Percentiles rank a stretch among this genome's conserved stretches.
phyloP scores from a whole-genome alignment of 108 stramenopile genomes.

The Nannochloropsis salina region DNA sequence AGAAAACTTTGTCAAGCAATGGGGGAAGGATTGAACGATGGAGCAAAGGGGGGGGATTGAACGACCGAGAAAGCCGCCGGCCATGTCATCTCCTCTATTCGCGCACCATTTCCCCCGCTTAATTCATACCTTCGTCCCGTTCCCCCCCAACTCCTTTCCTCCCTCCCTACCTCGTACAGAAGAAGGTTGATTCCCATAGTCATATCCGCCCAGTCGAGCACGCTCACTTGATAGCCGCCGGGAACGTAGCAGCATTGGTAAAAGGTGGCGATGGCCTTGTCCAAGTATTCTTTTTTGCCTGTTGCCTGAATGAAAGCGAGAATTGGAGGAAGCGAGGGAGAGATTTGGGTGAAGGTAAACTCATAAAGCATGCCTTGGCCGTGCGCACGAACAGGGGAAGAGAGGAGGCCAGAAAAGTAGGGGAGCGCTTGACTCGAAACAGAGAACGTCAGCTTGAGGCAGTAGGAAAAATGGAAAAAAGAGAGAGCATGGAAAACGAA shows the following conservation, averaged over 20 bases:
- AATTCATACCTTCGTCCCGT: not conserved
- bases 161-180: not conserved
- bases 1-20: too few species aligned
- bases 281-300: not conserved
- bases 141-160: not conserved
- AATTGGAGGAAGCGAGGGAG: not conserved
- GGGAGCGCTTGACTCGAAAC: not conserved
- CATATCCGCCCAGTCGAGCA: not conserved
- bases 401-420: not conserved
- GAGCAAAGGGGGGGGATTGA: too few species aligned
- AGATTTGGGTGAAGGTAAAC: not conserved
- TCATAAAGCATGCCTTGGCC: not conserved
- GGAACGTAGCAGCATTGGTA: not conserved
- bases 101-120: too few species aligned
- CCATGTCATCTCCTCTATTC: too few species aligned
- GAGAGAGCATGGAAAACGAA: not conserved
- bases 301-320: slow-evolving; percentile 8
- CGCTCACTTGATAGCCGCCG: not conserved
- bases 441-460: not conserved
- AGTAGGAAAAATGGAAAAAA: not conserved
- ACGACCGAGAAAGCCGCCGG: too few species aligned
- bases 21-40: too few species aligned
- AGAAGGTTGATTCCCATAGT: slow-evolving; percentile 17
- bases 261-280: not conserved
- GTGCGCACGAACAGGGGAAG: not conserved